Conservation (phyloP, 208 protist species). For the Kentomonas sorsogonicus region DNA sequence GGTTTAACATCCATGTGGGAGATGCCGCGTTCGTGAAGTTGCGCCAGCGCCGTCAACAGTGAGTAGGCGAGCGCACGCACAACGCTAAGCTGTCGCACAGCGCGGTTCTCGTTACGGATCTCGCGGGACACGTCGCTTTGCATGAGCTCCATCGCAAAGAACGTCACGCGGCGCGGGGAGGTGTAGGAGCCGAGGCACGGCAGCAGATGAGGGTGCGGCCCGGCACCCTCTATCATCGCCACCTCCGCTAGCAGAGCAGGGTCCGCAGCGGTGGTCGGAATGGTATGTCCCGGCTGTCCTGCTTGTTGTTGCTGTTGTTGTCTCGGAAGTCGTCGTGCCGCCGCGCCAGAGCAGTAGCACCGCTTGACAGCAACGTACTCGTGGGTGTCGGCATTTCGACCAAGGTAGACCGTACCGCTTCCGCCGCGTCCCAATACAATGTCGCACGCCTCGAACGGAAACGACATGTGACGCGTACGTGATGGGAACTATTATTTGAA, state of each 20-base stretch:
- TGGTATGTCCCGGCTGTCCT: constrained; percentile 12
- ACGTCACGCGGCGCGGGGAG: constrained; percentile 30
- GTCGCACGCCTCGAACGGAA: constrained; percentile 67
- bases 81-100: constrained; percentile 36
- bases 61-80: constrained; percentile 33
- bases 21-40: constrained; percentile 54
- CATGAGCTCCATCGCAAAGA: constrained; percentile 78
- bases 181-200: constrained; percentile 45
- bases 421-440: constrained; percentile 64
- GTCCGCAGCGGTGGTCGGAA: background rate
- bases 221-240: constrained; percentile 39
- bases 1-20: constrained; percentile 81
- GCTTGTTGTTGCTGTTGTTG: background rate
- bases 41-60: constrained; percentile 41
- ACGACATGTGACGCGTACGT: constrained; percentile 13
- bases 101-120: constrained; percentile 35
- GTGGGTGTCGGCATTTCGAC: constrained; percentile 19
- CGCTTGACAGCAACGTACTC: constrained; percentile 71
- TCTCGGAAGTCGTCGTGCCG: constrained; percentile 17
- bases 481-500: constrained; percentile 5
- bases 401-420: constrained; percentile 74
- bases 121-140: constrained; percentile 68
- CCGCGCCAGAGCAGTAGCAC: constrained; percentile 16
- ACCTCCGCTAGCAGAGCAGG: constrained; percentile 23
- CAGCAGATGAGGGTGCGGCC: constrained; percentile 67